A percentile compares a stretch with the other conserved stretches of the same genome.
Evolutionary conservation across 495 filamentous ascomycete genomes (phyloP).

Genomic region (Cetradonia linearis): DNA sequence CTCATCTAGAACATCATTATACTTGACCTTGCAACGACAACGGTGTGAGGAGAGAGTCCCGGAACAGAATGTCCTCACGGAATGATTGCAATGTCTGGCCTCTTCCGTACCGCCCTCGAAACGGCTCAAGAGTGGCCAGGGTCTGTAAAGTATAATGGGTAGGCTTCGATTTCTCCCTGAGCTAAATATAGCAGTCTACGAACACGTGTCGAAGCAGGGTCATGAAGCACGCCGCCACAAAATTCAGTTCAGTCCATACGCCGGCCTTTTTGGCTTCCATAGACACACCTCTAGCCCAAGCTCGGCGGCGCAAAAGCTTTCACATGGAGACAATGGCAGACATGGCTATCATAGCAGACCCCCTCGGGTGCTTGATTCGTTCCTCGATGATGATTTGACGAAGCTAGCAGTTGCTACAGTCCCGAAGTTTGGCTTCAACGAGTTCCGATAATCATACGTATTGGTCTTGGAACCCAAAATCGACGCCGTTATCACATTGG

Average conservation of each 20-base stretch:
- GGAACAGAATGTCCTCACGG: too few species aligned
- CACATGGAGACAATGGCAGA: neutral
- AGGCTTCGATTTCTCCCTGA: too few species aligned
- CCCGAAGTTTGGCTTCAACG: neutral
- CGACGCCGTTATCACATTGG: neutral
- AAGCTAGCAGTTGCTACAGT: neutral
- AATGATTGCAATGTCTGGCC: too few species aligned
- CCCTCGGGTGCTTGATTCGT: neutral
- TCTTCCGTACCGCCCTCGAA: neutral
- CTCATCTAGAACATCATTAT: too few species aligned
- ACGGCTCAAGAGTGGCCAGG: too few species aligned
- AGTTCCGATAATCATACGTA: neutral
- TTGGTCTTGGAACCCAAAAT: neutral
- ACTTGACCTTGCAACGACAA: too few species aligned
- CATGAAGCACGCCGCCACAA: neutral
- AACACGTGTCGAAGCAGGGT: neutral
- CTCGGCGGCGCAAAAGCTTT: neutral
- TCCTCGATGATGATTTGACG: neutral
- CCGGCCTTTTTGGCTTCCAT: too few species aligned
- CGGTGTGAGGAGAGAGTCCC: too few species aligned
- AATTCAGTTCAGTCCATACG: too few species aligned
- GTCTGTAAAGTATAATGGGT: too few species aligned
- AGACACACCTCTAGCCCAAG: neutral
- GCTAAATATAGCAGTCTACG: neutral
- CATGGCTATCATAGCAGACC: neutral